Percentiles rank a stretch among this genome's conserved stretches.
These are phyloP conservation scores for Chlamydomonas schloesseri DNA, from an alignment of 139 green algal genomes.

Conservation along the genomic window DNA sequence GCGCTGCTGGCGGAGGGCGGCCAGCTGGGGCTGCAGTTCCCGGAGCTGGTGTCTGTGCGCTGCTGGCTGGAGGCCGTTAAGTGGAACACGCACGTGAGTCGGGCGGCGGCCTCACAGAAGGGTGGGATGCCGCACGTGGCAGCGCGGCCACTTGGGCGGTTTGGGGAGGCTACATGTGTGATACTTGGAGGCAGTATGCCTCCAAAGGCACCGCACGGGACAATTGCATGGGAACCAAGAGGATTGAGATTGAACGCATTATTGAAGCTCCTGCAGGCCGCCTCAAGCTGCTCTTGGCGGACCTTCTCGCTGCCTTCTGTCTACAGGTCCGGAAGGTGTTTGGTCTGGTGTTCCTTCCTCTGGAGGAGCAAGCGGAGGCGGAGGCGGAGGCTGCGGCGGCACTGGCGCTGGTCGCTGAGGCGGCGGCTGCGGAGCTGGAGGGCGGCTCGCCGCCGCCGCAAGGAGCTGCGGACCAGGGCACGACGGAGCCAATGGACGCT, in stretches of 20 bases:
- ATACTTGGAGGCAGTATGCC: too few species aligned
- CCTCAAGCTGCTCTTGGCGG: too few species aligned
- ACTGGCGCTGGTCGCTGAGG: not conserved
- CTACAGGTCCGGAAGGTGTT: not conserved
- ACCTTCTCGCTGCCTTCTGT: not conserved
- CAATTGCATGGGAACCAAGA: too few species aligned
- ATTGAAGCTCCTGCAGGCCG: too few species aligned
- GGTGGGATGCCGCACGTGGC: too few species aligned
- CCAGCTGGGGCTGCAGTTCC: not conserved
- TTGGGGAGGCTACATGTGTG: too few species aligned
- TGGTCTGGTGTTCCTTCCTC: not conserved
- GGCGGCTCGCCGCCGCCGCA: not conserved
- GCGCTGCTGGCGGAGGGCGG: not conserved
- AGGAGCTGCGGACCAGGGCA: too few species aligned
- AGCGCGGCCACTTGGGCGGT: too few species aligned
- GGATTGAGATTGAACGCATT: too few species aligned
- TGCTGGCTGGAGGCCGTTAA: not conserved
- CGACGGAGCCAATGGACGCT: not conserved
- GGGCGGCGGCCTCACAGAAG: too few species aligned
- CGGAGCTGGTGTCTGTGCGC: not conserved
- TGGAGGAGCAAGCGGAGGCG: not conserved
- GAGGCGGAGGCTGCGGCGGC: not conserved
- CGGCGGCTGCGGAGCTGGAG: not conserved
- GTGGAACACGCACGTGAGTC: slow-evolving; percentile 20
- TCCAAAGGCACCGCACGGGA: too few species aligned